Conservation (phyloP, 257 asterid genomes). For the Fraxinus excelsior region DNA sequence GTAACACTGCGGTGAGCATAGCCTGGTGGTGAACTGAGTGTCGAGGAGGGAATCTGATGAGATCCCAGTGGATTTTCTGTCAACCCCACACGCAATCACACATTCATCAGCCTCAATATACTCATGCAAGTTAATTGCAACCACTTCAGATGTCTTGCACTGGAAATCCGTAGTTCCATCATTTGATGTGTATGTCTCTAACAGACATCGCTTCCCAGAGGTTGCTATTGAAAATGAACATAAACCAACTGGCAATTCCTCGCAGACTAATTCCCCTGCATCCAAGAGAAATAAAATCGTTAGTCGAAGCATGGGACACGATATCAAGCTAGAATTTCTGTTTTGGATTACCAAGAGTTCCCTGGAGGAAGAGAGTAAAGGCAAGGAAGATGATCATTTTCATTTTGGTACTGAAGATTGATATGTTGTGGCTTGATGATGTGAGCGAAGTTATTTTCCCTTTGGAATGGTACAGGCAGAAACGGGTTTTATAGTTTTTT, state of each 20-base stretch:
- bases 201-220: slow-evolving; percentile 38
- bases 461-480: too few relatives aligned
- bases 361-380: slow-evolving; percentile 4
- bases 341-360: slow-evolving; percentile 8
- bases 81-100: slow-evolving; percentile 33
- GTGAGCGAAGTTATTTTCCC: not conserved
- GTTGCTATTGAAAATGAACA: slow-evolving; percentile 40
- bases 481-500: not conserved
- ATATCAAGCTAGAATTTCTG: not conserved
- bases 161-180: slow-evolving; percentile 7
- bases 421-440: not conserved
- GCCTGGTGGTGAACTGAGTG: slow-evolving; percentile 13
- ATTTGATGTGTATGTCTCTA: slow-evolving; percentile 28
- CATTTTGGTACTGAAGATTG: not conserved
- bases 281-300: not conserved
- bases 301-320: not conserved
- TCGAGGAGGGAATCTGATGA: slow-evolving; percentile 36
- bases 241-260: slow-evolving; percentile 20
- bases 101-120: slow-evolving; percentile 33
- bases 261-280: slow-evolving; percentile 38
- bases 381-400: slow-evolving; percentile 4
- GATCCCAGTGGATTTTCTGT: slow-evolving; percentile 32
- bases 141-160: slow-evolving; percentile 36
- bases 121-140: slow-evolving; percentile 10
- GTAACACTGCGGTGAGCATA: slow-evolving; percentile 36